A percentile compares a stretch with the other conserved stretches of the same genome.
phyloP scores from a whole-genome alignment of 2,329 filamentous ascomycete genomes.

The Aspergillus floridensis region DNA sequence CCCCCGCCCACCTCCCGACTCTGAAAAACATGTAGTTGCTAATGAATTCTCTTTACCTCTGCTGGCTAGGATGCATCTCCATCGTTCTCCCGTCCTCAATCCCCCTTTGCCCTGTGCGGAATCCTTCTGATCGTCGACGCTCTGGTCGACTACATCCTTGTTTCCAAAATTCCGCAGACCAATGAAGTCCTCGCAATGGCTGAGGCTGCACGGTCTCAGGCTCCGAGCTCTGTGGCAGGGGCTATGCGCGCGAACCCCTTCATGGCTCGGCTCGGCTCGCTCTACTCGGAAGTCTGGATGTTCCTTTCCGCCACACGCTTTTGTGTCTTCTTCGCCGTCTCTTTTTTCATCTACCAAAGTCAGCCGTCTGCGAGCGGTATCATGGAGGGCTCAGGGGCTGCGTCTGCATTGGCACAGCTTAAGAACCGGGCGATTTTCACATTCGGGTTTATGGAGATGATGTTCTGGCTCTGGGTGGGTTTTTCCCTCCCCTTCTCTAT shows the following conservation, averaged over 20 bases:
- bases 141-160: slow-evolving; percentile 63
- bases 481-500: background rate
- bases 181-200: slow-evolving; percentile 66
- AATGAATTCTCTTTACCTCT: background rate
- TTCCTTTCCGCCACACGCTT: slow-evolving; percentile 36
- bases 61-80: slow-evolving; percentile 51
- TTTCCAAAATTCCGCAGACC: slow-evolving; percentile 56
- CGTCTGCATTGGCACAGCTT: slow-evolving; percentile 59
- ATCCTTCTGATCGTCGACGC: slow-evolving; percentile 69
- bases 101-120: slow-evolving; percentile 65
- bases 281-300: slow-evolving; percentile 42
- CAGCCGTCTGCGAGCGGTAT: slow-evolving; percentile 26
- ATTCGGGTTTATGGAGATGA: slow-evolving; percentile 78
- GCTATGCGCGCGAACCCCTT: slow-evolving; percentile 25
- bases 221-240: slow-evolving; percentile 16
- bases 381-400: slow-evolving; percentile 4
- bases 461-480: slow-evolving; percentile 80
- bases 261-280: slow-evolving; percentile 25
- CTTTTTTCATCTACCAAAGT: slow-evolving; percentile 39
- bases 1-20: background rate
- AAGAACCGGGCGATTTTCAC: slow-evolving; percentile 84
- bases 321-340: slow-evolving; percentile 37
- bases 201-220: slow-evolving; percentile 57
- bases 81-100: slow-evolving; percentile 65
- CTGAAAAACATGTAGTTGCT: background rate